Evolutionary conservation across 2,329 filamentous ascomycete genomes (phyloP), one percentile per base, ranked within the genome.

Genomic region (Alternaria angustiovoidea): DNA sequence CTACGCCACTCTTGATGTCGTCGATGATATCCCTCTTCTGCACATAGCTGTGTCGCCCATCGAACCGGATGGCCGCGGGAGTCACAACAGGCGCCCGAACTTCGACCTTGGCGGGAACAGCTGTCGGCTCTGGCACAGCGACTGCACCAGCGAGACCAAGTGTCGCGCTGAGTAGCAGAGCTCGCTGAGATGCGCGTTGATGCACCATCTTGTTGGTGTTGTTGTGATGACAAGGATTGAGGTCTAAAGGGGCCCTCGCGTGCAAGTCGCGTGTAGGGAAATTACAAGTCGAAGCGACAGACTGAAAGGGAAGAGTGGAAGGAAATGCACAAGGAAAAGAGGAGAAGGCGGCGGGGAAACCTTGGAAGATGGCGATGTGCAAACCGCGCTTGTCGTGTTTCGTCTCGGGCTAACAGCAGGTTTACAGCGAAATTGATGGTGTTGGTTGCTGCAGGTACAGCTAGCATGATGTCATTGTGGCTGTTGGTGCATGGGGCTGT

Each of bases 61-160:
- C 67, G 64, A 76, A 77, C n/a, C 66, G 66, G 56, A 78, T 67
- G 8, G 73, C 69, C 1, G 76, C 75, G 9, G 75, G 75, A 24
- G 76, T 78, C 44, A 76, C 65, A 12, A 75, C 54, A 3, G 76
- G 76, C 5, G 70, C 71, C 52, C 66, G 68, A 8, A 65, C 71
- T 57, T 72, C 62, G 43, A 77, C 70, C 46, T 64, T 67, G 18
- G 65, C 69, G n/a, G 75, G 75, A 5, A 59, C 72, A 12, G 68
- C 65, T 6, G 75, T 78, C 32, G 73, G 68, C 12, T 74, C 72
- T n/a, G 76, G 76, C 22, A 78, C 61, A 2, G 69, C 72, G 11
- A 73, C 57, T 24, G 75, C 75, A 52, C 67, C 57, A 26, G 62
- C 70, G 22, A 70, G 59, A 14, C 63, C 59, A 3, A 75, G 41